A percentile compares a stretch with the other conserved stretches of the same genome.
Evolutionary conservation across 2,329 filamentous ascomycete genomes (phyloP).

Genomic region (Fusarium sp.): DNA sequence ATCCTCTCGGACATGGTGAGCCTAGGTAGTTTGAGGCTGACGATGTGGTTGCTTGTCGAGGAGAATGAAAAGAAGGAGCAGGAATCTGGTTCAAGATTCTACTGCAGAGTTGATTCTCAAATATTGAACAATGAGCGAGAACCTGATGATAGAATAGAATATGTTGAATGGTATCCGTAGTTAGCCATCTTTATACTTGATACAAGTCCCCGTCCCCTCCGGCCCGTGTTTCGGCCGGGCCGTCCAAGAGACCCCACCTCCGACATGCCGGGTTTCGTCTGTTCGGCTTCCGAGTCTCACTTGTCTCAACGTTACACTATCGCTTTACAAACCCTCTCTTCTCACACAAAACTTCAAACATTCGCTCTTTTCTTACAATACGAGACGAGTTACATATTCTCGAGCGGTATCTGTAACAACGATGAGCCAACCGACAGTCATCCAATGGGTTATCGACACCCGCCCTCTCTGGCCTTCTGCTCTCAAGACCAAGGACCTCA

Average conservation of each 20-base stretch:
- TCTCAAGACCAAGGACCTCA: slow-evolving; percentile 64
- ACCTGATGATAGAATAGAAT: slow-evolving; percentile 22
- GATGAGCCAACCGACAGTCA: slow-evolving; percentile 56
- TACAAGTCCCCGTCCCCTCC: slow-evolving; percentile 3
- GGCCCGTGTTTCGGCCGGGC: slow-evolving; percentile 38
- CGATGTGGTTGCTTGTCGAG: slow-evolving; percentile 23
- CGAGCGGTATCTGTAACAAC: slow-evolving; percentile 4
- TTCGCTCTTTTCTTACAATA: neutral
- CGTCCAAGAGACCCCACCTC: slow-evolving; percentile 34
- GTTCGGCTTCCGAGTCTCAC: slow-evolving; percentile 41
- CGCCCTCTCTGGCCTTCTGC: slow-evolving; percentile 70
- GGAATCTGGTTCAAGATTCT: slow-evolving; percentile 36
- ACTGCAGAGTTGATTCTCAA: slow-evolving; percentile 36
- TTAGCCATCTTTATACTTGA: slow-evolving; percentile 11
- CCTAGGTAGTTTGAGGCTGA: slow-evolving; percentile 10
- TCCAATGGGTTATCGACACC: slow-evolving; percentile 76
- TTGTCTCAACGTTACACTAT: slow-evolving; percentile 25
- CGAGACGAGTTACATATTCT: slow-evolving; percentile 1
- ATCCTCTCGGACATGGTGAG: slow-evolving; percentile 32
- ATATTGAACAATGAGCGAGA: slow-evolving; percentile 16
- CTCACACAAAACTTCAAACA: slow-evolving; percentile 20
- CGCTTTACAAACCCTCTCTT: neutral
- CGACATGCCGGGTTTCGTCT: slow-evolving; percentile 39
- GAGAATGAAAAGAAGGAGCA: slow-evolving; percentile 16
- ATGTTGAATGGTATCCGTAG: neutral